Evolutionary conservation across 768 basidiomycete genomes (phyloP).

Genomic region (Suillus luteus): DNA sequence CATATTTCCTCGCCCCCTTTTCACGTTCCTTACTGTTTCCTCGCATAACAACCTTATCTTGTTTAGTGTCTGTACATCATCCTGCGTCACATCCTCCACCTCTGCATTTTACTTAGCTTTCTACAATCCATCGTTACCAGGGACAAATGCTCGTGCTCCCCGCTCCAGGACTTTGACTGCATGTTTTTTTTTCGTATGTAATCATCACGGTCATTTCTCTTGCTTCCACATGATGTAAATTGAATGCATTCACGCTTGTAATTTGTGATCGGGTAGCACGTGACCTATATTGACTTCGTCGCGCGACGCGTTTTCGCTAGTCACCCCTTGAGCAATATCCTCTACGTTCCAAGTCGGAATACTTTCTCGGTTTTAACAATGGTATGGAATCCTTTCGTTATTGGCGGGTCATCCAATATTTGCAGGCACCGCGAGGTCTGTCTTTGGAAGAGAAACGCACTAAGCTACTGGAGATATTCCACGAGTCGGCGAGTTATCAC

Average conservation of each 20-base stretch:
- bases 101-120: slow-evolving; percentile 24
- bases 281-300: slow-evolving; percentile 19
- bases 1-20: slow-evolving; percentile 11
- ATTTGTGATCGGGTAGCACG: slow-evolving; percentile 5
- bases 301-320: slow-evolving; percentile 10
- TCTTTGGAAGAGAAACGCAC: slow-evolving; percentile 89
- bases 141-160: slow-evolving; percentile 19
- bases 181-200: slow-evolving; percentile 16
- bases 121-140: slow-evolving; percentile 12
- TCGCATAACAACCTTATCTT: slow-evolving; percentile 14
- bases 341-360: slow-evolving; percentile 4
- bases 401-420: slow-evolving; percentile 9
- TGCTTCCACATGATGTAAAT: slow-evolving; percentile 30
- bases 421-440: slow-evolving; percentile 77
- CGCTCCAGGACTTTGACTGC: slow-evolving; percentile 31
- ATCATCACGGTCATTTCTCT: slow-evolving; percentile 19
- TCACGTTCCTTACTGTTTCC: background rate
- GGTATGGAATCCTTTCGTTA: slow-evolving; percentile 3
- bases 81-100: slow-evolving; percentile 19
- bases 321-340: background rate
- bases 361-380: slow-evolving; percentile 4
- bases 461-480: slow-evolving; percentile 90
- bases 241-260: slow-evolving; percentile 19
- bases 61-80: slow-evolving; percentile 20
- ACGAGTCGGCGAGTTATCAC: slow-evolving; percentile 65